Evolutionary conservation across 2,329 filamentous ascomycete species (phyloP), one percentile per base, ranked within the genome.

Genomic region (Pseudogymnoascus sp.): DNA sequence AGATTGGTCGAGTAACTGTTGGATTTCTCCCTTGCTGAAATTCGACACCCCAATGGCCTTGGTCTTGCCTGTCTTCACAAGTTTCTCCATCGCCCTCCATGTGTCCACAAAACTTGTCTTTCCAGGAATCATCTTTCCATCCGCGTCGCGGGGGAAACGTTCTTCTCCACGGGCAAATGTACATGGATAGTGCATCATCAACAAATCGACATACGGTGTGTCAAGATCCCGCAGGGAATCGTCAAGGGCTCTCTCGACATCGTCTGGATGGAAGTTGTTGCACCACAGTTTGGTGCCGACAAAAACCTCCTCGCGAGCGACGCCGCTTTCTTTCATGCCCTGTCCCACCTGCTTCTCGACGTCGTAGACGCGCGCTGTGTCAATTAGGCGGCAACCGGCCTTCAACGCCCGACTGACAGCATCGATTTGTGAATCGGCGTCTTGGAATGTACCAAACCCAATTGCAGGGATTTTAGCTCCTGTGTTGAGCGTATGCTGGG

Each of bases 181-280:
- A 11, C 70, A 68, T 3, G 72, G 50, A 74, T 53, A 81, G 77
- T 95, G 90, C 73, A 68, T 79, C 38, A 93, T 81, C 72, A 83
- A 21, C 21, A 59, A 14, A 11, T 59, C 50, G 2, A 59, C 50
- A 14, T 59, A 59, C 7, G 50, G 50, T 1, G 50, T 69, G 26
- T 72, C 69, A 10, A 75, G 69, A 26, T 73, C 70, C 38, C 66
- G 63, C 33, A 76, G 69, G 10, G 70, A 69, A 59, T 70, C 69
- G 31, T 74, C 68, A 16, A 73, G 65, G 8, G 71, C 73, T 6
- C 67, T 67, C 53, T 70, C 69, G 16, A 72, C 71, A 21, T 71
- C 67, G 13, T 70, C 65, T 6, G 70, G 68, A 21, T 70, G 69
- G 62, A 75, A 73, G 21, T 73, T 67, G 1, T 72, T 73, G 67